These are phyloP conservation scores for Stachybotrys echinatus DNA, from an alignment of 2,329 filamentous ascomycete genomes.

Conservation along the genomic window DNA sequence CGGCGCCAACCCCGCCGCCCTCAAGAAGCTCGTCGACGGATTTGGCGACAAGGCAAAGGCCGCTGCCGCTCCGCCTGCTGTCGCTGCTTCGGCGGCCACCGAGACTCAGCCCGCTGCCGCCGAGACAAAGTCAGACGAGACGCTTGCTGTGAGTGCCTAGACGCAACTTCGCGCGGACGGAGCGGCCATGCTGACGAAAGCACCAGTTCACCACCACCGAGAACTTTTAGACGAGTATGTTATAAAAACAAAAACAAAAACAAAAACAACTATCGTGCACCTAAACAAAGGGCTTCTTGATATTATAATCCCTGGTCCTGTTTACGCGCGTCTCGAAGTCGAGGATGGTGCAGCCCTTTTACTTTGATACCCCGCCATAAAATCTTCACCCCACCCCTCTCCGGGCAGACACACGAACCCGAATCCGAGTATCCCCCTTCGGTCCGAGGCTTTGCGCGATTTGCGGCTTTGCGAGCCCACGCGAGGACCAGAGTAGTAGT, in stretches of 20 bases:
- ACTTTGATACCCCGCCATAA: background rate
- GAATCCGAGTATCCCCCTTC: background rate
- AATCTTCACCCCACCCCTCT: background rate
- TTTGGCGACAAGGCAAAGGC: constrained; percentile 19
- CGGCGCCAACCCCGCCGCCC: constrained; percentile 28
- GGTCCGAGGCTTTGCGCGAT: background rate
- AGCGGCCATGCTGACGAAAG: background rate
- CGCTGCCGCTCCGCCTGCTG: constrained; percentile 5
- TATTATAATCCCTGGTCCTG: too few species aligned
- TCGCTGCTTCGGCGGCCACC: constrained; percentile 7
- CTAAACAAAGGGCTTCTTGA: too few species aligned
- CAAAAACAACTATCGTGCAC: background rate
- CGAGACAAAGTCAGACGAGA: constrained; percentile 8
- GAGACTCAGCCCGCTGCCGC: constrained; percentile 5
- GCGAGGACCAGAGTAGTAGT: too few species aligned
- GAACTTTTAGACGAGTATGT: constrained; percentile 10
- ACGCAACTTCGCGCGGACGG: background rate
- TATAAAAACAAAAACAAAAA: background rate
- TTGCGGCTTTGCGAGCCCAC: background rate
- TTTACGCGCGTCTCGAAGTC: background rate
- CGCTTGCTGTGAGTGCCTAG: background rate
- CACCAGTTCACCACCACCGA: constrained; percentile 15
- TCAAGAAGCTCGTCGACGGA: constrained; percentile 20
- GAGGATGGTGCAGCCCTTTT: background rate
- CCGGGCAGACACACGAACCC: background rate